Evolutionary conservation across 2,329 filamentous ascomycete genomes (phyloP).

Genomic region (Zymoseptoria ardabiliae): DNA sequence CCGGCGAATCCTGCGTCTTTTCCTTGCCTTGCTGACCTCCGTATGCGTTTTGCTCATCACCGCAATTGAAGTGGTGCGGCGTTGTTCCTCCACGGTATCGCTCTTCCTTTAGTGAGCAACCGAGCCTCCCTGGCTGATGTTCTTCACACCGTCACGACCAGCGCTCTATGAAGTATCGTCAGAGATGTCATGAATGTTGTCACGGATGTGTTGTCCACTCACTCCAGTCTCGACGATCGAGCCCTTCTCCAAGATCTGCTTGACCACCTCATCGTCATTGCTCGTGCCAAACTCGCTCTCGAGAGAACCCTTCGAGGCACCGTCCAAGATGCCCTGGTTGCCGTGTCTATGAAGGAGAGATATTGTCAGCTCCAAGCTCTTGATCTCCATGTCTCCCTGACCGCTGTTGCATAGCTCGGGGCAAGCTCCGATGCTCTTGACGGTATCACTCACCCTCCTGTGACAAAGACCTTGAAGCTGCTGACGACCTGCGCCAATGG

Average conservation of each 20-base stretch:
- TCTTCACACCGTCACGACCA: constrained; percentile 38
- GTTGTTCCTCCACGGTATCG: background rate
- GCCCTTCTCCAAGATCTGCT: constrained; percentile 72
- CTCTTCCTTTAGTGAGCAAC: constrained; percentile 20
- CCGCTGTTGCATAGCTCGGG: background rate
- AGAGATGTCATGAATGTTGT: background rate
- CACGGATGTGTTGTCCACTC: constrained; percentile 22
- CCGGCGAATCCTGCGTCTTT: too few relatives aligned
- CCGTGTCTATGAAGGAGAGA: constrained; percentile 58
- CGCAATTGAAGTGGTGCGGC: background rate
- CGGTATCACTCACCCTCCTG: constrained; percentile 63
- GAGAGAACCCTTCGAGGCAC: constrained; percentile 65
- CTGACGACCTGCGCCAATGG: constrained; percentile 80
- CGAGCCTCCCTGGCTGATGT: constrained; percentile 33
- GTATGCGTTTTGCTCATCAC: background rate
- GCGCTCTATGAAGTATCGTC: constrained; percentile 24
- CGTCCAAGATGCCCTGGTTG: constrained; percentile 69
- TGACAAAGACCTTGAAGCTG: constrained; percentile 81
- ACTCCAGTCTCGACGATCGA: constrained; percentile 56
- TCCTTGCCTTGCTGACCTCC: too few relatives aligned
- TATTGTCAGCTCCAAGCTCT: background rate
- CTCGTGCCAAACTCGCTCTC: constrained; percentile 82
- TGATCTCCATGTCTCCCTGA: background rate
- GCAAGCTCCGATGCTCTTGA: background rate
- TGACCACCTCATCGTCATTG: constrained; percentile 72